A percentile compares a stretch with the other conserved stretches of the same genome.
Conservation (phyloP, 2,329 filamentous ascomycete genomes). For the Fusarium sp. region DNA sequence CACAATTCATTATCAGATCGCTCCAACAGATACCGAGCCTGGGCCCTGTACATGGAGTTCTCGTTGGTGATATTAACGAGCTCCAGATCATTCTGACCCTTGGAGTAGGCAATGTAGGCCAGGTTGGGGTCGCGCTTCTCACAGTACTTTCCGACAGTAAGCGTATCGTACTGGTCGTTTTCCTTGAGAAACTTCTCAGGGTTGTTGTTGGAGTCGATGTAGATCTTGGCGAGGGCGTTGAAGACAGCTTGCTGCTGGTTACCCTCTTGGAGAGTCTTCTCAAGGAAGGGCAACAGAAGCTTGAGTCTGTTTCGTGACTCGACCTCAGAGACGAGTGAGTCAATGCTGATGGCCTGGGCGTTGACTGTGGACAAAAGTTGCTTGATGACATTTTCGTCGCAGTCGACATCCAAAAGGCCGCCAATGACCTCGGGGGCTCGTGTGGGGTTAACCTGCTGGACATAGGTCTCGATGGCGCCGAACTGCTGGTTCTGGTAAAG, state of each 20-base stretch:
- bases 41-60: slow-evolving; percentile 99
- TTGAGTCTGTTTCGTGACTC: slow-evolving; percentile 96
- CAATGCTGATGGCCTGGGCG: slow-evolving; percentile 86
- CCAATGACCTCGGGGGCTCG: slow-evolving; percentile 93
- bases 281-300: slow-evolving; percentile 94
- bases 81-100: slow-evolving; percentile 97
- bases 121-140: slow-evolving; percentile 98
- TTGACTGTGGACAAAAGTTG: slow-evolving; percentile 87
- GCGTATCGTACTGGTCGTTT: slow-evolving; percentile 95
- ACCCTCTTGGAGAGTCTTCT: slow-evolving; percentile 86
- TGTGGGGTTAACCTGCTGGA: slow-evolving; percentile 93
- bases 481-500: slow-evolving; percentile 99
- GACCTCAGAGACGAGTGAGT: slow-evolving; percentile 94
- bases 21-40: slow-evolving; percentile 93
- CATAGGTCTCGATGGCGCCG: slow-evolving; percentile 98
- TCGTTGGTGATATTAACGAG: slow-evolving; percentile 98
- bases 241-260: slow-evolving; percentile 97
- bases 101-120: slow-evolving; percentile 93
- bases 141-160: slow-evolving; percentile 95
- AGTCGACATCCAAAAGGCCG: slow-evolving; percentile 94
- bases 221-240: slow-evolving; percentile 98
- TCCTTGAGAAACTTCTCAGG: slow-evolving; percentile 97
- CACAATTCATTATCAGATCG: slow-evolving; percentile 91
- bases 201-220: slow-evolving; percentile 98
- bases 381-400: slow-evolving; percentile 96